Conservation (phyloP, 2,329 filamentous ascomycete species). For the Exutisphaerella laricina region DNA sequence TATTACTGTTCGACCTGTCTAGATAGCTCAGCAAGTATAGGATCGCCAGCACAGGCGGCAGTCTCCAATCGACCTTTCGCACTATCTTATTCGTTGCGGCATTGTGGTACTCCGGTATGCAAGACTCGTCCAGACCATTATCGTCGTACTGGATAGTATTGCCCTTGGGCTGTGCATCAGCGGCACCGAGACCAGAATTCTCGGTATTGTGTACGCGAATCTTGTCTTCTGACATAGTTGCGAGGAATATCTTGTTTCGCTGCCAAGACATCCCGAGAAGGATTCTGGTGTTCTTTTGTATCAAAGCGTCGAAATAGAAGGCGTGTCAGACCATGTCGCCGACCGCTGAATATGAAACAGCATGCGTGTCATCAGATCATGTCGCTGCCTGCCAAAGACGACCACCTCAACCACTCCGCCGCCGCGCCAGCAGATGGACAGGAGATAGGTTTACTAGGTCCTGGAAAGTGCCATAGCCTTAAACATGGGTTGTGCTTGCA, state of each 20-base stretch:
- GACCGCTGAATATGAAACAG: not conserved
- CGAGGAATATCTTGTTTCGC: not conserved
- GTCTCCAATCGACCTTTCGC: slow-evolving; percentile 34
- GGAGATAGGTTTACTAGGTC: too few relatives aligned
- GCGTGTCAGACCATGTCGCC: not conserved
- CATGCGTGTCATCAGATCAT: not conserved
- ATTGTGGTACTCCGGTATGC: slow-evolving; percentile 16
- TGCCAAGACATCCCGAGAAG: not conserved
- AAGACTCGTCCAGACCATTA: slow-evolving; percentile 13
- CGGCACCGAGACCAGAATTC: not conserved
- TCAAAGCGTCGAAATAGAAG: not conserved
- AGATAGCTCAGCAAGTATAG: slow-evolving; percentile 45
- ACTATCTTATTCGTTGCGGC: slow-evolving; percentile 45
- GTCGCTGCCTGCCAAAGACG: not conserved
- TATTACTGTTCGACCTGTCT: slow-evolving; percentile 20
- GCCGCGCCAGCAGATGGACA: too few relatives aligned
- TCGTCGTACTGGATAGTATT: slow-evolving; percentile 7
- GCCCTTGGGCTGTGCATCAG: not conserved
- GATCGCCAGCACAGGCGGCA: slow-evolving; percentile 30
- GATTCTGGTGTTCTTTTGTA: not conserved
- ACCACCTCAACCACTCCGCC: not conserved
- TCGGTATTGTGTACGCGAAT: not conserved
- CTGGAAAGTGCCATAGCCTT: too few relatives aligned
- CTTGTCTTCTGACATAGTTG: not conserved
- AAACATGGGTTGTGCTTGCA: too few relatives aligned